These are phyloP conservation scores for Sicyos baderoa DNA, from an alignment of 306 rosid species.

Conservation along the genomic window DNA sequence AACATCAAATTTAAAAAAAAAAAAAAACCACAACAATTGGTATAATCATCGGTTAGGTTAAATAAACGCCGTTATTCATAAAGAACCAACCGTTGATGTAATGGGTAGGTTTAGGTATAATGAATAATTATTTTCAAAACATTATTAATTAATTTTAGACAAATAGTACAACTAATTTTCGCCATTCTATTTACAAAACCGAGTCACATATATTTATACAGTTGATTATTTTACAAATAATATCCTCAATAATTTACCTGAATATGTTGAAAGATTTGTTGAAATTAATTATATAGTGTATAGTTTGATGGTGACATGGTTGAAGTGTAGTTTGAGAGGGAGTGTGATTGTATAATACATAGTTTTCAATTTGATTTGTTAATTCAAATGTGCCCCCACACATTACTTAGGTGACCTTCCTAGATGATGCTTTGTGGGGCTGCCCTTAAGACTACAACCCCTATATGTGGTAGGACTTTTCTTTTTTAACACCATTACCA, in stretches of 20 bases:
- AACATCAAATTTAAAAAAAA: too few species aligned
- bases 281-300: not conserved
- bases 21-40: too few species aligned
- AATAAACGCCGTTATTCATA: too few species aligned
- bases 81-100: too few species aligned
- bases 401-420: conserved; percentile 14
- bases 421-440: conserved; percentile 20
- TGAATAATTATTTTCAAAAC: not conserved
- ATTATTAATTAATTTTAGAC: not conserved
- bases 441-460: conserved; percentile 18
- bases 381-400: conserved; percentile 1
- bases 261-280: not conserved
- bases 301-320: conserved; percentile 6
- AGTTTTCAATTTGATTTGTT: conserved; percentile 8
- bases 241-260: not conserved
- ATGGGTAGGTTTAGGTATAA: too few species aligned
- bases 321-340: conserved; percentile 1
- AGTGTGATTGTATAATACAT: not conserved
- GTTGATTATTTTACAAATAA: not conserved
- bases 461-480: conserved; percentile 17
- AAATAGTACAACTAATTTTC: not conserved
- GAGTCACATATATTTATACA: not conserved
- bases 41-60: too few species aligned
- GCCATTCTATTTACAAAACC: not conserved
- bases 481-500: conserved; percentile 14